A percentile compares a stretch with the other conserved stretches of the same genome.
These are phyloP conservation scores for Pharnaceum exiguum DNA, from an alignment of 148 eudicot species.

Conservation along the genomic window DNA sequence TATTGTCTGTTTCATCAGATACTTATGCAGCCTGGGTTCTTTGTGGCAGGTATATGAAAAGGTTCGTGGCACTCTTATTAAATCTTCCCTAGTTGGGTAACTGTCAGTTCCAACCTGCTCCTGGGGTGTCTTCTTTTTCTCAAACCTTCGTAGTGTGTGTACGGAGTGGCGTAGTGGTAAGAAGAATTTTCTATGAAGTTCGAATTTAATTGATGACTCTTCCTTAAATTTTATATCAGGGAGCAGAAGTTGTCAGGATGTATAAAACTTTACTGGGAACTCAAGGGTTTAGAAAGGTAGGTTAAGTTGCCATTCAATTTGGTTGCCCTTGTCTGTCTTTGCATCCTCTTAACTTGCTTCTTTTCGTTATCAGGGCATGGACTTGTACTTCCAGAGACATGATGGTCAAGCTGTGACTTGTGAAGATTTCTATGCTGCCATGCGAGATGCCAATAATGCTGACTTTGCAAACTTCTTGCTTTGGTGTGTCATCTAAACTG, in stretches of 20 bases:
- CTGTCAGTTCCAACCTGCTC: too few species aligned
- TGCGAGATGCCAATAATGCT: conserved; percentile 92
- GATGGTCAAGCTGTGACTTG: conserved; percentile 99
- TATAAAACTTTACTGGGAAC: conserved; percentile 89
- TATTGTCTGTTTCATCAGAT: not conserved
- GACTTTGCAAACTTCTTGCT: conserved; percentile 87
- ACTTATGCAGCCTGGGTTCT: conserved; percentile 19
- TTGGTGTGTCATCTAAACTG: conserved; percentile 44
- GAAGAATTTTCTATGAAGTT: too few species aligned
- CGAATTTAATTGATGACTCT: not conserved
- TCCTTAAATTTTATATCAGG: conserved; percentile 34
- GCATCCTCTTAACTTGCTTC: conserved; percentile 3
- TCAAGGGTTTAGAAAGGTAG: conserved; percentile 90
- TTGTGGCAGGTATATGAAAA: conserved; percentile 77
- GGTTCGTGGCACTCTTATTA: conserved; percentile 30
- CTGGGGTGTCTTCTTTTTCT: too few species aligned
- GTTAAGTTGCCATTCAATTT: not conserved
- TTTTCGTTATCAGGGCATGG: conserved; percentile 65
- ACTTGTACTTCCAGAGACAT: conserved; percentile 89
- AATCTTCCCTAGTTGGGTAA: conserved; percentile 5
- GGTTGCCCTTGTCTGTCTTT: not conserved
- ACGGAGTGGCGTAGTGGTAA: too few species aligned
- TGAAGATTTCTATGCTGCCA: conserved; percentile 94
- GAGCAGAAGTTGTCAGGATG: conserved; percentile 99
- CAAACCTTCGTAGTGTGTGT: too few species aligned